Percentiles rank a stretch among this genome's conserved stretches.
These are phyloP conservation scores for Quercus cerris DNA, from an alignment of 306 rosid genomes.

Conservation along the genomic window DNA sequence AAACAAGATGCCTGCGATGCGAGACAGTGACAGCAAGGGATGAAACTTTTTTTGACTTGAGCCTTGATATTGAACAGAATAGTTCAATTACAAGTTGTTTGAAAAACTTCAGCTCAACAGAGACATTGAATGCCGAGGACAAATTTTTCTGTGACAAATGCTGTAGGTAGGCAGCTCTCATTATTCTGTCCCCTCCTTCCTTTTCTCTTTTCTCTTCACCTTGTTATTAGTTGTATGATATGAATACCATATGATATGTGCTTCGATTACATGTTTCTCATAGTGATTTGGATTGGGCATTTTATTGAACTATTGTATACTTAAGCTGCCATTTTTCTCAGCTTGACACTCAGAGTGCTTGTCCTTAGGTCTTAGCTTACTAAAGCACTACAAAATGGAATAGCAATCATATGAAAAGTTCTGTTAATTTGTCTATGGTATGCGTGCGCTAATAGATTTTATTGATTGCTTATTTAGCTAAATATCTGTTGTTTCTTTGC, in stretches of 20 bases:
- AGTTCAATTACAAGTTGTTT: conserved; percentile 98
- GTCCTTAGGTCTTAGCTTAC: not conserved
- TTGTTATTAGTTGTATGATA: conserved; percentile 2
- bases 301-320: not conserved
- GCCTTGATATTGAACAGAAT: conserved; percentile 99
- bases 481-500: not conserved
- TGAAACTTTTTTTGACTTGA: conserved; percentile 93
- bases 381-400: not conserved
- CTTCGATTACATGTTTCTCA: not conserved
- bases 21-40: conserved; percentile 99
- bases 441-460: not conserved
- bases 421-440: not conserved
- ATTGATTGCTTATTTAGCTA: not conserved
- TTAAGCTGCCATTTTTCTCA: not conserved
- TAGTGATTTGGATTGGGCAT: not conserved
- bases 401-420: not conserved
- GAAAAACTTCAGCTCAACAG: conserved; percentile 99
- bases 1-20: conserved; percentile 96
- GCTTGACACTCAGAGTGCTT: not conserved
- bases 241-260: conserved; percentile 3
- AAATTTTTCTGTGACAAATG: conserved; percentile 98
- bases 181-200: not conserved
- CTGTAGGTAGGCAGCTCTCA: conserved; percentile 71
- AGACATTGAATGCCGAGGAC: conserved; percentile 96
- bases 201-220: not conserved